Percentiles rank a stretch among this genome's conserved stretches.
These are phyloP conservation scores for Exophiala xenobiotica DNA, from an alignment of 2,329 filamentous ascomycete species.

Conservation along the genomic window DNA sequence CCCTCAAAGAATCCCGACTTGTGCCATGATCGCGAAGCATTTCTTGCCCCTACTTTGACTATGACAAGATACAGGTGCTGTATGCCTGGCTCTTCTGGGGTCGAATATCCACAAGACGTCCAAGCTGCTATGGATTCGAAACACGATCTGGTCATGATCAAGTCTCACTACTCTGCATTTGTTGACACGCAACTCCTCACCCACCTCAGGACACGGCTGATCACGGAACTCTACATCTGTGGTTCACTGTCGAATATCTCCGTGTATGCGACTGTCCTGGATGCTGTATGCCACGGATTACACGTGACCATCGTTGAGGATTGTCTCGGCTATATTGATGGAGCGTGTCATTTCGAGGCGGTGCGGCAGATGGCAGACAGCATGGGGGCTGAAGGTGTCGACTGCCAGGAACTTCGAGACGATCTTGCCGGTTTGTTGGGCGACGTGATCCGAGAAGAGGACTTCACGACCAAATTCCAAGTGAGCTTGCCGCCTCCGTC, in stretches of 20 bases:
- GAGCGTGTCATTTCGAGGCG: conserved; percentile 67
- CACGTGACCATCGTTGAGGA: conserved; percentile 84
- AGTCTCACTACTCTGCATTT: conserved; percentile 87
- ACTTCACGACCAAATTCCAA: conserved; percentile 27
- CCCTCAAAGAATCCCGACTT: conserved; percentile 13
- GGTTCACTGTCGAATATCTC: conserved; percentile 84
- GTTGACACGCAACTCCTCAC: conserved; percentile 70
- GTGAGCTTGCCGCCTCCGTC: conserved; percentile 24
- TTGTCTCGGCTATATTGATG: conserved; percentile 77
- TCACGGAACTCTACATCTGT: conserved; percentile 86
- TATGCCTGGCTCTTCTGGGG: conserved; percentile 42
- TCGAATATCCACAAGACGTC: conserved; percentile 52
- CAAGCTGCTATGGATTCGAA: conserved; percentile 51
- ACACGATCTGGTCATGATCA: conserved; percentile 58
- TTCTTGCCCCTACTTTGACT: conserved; percentile 32
- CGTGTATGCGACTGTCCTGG: conserved; percentile 85
- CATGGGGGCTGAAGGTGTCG: conserved; percentile 68
- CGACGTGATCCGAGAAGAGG: conserved; percentile 33
- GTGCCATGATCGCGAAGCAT: conserved; percentile 43
- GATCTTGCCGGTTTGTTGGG: conserved; percentile 45
- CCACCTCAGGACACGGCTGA: conserved; percentile 76
- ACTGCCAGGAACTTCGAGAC: conserved; percentile 59
- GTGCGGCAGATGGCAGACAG: conserved; percentile 69
- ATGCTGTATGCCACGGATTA: conserved; percentile 84
- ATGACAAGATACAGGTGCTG: conserved; percentile 39